These are phyloP conservation scores for Paradendryphiella salina DNA, from an alignment of 2,329 filamentous ascomycete species.

Conservation along the genomic window DNA sequence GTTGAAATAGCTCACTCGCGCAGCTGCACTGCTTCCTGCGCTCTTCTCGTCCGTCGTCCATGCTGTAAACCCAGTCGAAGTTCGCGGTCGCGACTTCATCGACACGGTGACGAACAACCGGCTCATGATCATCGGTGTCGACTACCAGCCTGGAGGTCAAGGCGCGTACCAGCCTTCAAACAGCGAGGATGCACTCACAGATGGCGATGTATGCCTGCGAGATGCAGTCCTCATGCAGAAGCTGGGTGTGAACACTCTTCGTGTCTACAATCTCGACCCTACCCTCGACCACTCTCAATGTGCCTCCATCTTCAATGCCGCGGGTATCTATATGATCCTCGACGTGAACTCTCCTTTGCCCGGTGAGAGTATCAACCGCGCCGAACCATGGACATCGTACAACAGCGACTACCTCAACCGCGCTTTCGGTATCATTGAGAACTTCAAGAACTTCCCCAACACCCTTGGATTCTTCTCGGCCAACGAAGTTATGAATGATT, in stretches of 20 bases:
- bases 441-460: slow-evolving; percentile 69
- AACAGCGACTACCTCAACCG: slow-evolving; percentile 59
- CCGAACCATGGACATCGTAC: slow-evolving; percentile 60
- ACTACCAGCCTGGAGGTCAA: slow-evolving; percentile 64
- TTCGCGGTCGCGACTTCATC: slow-evolving; percentile 64
- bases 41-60: slow-evolving; percentile 50
- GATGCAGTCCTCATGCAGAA: slow-evolving; percentile 67
- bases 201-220: slow-evolving; percentile 61
- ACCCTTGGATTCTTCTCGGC: slow-evolving; percentile 68
- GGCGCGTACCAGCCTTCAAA: slow-evolving; percentile 58
- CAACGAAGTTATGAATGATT: slow-evolving; percentile 70
- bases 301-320: slow-evolving; percentile 66
- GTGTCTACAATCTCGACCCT: slow-evolving; percentile 66
- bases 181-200: slow-evolving; percentile 59
- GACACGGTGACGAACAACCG: slow-evolving; percentile 61
- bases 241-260: slow-evolving; percentile 65
- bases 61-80: slow-evolving; percentile 60
- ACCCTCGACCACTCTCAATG: slow-evolving; percentile 63
- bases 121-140: slow-evolving; percentile 65
- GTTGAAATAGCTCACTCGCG: slow-evolving; percentile 31
- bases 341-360: slow-evolving; percentile 66
- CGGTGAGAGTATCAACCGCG: slow-evolving; percentile 61
- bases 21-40: slow-evolving; percentile 32
- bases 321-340: slow-evolving; percentile 67
- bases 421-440: slow-evolving; percentile 66